phyloP scores from a whole-genome alignment of 805 yeast genomes.

The Monosporozyma servazzii region DNA sequence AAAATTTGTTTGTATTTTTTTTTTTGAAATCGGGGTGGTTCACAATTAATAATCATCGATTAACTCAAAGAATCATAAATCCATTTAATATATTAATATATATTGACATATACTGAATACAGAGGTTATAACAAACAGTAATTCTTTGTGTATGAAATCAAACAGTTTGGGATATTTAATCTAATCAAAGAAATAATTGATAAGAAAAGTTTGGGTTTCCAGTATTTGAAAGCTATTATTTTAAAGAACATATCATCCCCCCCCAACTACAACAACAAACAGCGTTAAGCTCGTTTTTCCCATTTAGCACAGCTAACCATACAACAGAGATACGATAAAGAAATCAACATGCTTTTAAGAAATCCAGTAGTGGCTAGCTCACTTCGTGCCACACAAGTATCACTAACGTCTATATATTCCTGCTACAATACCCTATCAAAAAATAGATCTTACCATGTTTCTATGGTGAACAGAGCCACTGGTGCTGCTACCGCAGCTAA shows the following conservation, averaged over 20 bases:
- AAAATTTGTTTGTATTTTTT: background rate
- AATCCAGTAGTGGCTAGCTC: background rate
- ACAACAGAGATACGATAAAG: background rate
- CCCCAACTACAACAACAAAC: background rate
- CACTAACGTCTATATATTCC: background rate
- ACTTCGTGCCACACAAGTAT: background rate
- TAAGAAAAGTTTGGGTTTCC: background rate
- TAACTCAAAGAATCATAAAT: background rate
- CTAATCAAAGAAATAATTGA: background rate
- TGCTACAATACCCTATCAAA: background rate
- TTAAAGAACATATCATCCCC: background rate
- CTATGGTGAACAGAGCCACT: background rate
- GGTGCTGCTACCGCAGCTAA: slow-evolving; percentile 13
- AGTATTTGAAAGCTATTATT: background rate
- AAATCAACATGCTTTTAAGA: background rate
- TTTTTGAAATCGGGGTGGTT: background rate
- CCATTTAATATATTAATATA: background rate
- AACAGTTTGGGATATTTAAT: background rate
- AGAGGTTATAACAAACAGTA: background rate
- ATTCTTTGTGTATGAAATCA: background rate
- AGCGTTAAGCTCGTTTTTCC: background rate
- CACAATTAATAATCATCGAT: background rate
- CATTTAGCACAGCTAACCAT: background rate
- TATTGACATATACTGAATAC: background rate
- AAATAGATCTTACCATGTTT: background rate